Evolutionary conservation across 1,139 yeast species (phyloP).

Genomic region (Hanseniaspora gamundiae): DNA sequence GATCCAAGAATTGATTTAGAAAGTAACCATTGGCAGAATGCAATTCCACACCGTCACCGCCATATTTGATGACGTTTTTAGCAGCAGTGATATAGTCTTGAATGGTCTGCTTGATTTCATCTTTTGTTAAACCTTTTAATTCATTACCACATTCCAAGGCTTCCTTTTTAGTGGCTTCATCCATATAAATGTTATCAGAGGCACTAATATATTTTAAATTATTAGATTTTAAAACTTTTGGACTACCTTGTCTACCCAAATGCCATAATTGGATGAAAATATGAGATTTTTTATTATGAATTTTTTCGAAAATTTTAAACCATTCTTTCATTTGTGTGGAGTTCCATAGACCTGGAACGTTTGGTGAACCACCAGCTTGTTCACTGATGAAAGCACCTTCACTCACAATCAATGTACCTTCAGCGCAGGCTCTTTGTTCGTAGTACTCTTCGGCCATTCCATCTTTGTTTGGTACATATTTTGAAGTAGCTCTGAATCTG

Average conservation of each 20-base stretch:
- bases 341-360: conserved; percentile 44
- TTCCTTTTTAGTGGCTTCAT: conserved; percentile 13
- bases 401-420: conserved; percentile 29
- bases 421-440: conserved; percentile 25
- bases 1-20: conserved; percentile 46
- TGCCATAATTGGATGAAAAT: conserved; percentile 48
- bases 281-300: conserved; percentile 43
- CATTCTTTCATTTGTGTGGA: conserved; percentile 38
- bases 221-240: conserved; percentile 30
- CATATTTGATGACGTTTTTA: conserved; percentile 25
- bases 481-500: conserved; percentile 28
- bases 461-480: conserved; percentile 12
- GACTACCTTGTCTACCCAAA: conserved; percentile 43
- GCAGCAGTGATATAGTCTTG: conserved; percentile 18
- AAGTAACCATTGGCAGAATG: conserved; percentile 56
- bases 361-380: conserved; percentile 30
- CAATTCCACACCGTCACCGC: conserved; percentile 29
- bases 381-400: conserved; percentile 27
- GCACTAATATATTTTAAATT: conserved; percentile 24
- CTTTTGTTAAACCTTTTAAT: conserved; percentile 13
- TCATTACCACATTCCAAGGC: conserved; percentile 14
- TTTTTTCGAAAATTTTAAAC: conserved; percentile 36
- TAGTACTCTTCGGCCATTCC: conserved; percentile 26
- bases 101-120: conserved; percentile 15
- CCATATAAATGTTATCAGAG: conserved; percentile 15